Percentiles rank a stretch among this genome's conserved stretches.
Evolutionary conservation across 257 asterid species (phyloP).

Genomic region (Gentiana macrophylla): DNA sequence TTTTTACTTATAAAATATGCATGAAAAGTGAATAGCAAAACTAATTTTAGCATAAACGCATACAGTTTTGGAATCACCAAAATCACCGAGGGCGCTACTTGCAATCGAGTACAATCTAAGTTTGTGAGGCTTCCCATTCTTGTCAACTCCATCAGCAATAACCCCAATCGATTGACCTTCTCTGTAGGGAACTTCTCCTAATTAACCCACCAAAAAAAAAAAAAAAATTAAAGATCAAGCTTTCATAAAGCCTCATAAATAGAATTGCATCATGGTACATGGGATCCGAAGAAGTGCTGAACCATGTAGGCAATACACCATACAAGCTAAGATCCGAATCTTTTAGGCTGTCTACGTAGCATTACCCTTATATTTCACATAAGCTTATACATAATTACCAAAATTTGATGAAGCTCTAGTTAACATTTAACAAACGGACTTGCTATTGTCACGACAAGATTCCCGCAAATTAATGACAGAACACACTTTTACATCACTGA

Average conservation of each 20-base stretch:
- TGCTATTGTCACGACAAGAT: too few relatives aligned
- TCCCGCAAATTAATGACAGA: too few relatives aligned
- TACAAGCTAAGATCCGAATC: too few relatives aligned
- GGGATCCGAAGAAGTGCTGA: too few relatives aligned
- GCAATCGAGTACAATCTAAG: constrained; percentile 90
- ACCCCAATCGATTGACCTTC: constrained; percentile 97
- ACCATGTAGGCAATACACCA: too few relatives aligned
- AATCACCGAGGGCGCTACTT: constrained; percentile 96
- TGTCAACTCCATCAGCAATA: constrained; percentile 84
- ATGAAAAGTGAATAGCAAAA: background rate
- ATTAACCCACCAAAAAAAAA: constrained; percentile 11
- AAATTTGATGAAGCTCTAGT: background rate
- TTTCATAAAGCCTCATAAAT: too few relatives aligned
- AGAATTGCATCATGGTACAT: too few relatives aligned
- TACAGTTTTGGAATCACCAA: constrained; percentile 97
- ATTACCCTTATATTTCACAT: too few relatives aligned
- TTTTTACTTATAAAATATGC: too few relatives aligned
- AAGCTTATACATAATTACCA: too few relatives aligned
- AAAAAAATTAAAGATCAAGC: background rate
- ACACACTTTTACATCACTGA: too few relatives aligned
- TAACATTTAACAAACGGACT: background rate
- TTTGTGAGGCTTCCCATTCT: constrained; percentile 95
- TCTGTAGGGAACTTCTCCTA: constrained; percentile 87
- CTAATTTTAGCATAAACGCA: constrained; percentile 5
- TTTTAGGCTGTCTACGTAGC: too few relatives aligned